A percentile compares a stretch with the other conserved stretches of the same genome.
phyloP scores from a whole-genome alignment of 306 rosid genomes.

The Sicyos edulis region DNA sequence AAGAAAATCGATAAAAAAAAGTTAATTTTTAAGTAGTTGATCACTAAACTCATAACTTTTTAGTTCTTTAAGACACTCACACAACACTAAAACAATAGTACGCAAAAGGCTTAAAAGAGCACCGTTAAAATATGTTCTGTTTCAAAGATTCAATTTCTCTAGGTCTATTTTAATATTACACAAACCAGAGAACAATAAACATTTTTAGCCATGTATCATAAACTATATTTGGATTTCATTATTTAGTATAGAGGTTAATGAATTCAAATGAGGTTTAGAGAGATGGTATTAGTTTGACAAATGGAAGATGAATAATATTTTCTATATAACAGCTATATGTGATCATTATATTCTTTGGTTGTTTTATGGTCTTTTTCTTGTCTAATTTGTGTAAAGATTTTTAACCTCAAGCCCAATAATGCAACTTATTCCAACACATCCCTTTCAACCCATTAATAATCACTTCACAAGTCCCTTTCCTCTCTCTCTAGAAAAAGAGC shows the following conservation, averaged over 20 bases:
- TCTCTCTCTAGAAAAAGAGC: neutral
- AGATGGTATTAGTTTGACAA: conserved; percentile 11
- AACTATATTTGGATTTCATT: neutral
- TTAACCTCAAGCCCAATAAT: conserved; percentile 18
- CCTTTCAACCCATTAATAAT: conserved; percentile 48
- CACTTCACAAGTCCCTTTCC: conserved; percentile 36
- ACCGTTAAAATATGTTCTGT: neutral
- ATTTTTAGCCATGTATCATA: neutral
- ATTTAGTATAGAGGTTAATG: neutral
- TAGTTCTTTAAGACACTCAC: too few relatives aligned
- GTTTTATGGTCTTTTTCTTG: conserved; percentile 9
- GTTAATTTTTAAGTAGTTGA: too few relatives aligned
- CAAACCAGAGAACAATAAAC: neutral
- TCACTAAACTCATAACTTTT: too few relatives aligned
- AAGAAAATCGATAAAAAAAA: too few relatives aligned
- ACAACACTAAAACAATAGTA: too few relatives aligned
- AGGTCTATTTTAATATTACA: neutral
- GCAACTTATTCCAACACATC: conserved; percentile 44
- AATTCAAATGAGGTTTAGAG: neutral
- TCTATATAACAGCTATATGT: conserved; percentile 12
- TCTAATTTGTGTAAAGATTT: neutral
- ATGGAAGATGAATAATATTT: neutral
- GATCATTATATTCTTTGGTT: conserved; percentile 12
- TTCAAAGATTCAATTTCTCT: too few relatives aligned
- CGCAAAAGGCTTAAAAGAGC: too few relatives aligned